These are phyloP conservation scores for Suillus decipiens DNA, from an alignment of 768 basidiomycete species.

Conservation along the genomic window DNA sequence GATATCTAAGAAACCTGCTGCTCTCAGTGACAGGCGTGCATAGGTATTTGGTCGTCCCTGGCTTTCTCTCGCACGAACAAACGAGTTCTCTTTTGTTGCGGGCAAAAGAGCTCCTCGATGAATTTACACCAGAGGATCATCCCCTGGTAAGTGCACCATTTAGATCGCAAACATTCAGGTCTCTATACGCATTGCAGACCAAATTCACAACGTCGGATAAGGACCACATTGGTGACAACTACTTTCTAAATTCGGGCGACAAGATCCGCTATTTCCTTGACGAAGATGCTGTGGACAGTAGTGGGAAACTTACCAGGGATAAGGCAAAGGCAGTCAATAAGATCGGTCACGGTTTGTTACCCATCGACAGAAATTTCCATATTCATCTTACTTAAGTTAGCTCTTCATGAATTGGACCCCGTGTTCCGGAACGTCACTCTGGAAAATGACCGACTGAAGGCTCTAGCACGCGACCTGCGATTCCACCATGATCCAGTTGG, in stretches of 20 bases:
- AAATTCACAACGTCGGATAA: slow-evolving; percentile 81
- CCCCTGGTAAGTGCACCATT: slow-evolving; percentile 60
- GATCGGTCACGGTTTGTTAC: slow-evolving; percentile 81
- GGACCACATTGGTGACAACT: slow-evolving; percentile 86
- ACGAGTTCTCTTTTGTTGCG: slow-evolving; percentile 62
- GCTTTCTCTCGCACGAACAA: slow-evolving; percentile 65
- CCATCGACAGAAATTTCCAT: neutral
- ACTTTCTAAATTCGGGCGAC: slow-evolving; percentile 90
- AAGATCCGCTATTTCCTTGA: slow-evolving; percentile 97
- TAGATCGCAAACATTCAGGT: neutral
- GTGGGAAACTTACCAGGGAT: slow-evolving; percentile 69
- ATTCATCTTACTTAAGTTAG: slow-evolving; percentile 44
- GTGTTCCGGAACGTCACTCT: slow-evolving; percentile 78
- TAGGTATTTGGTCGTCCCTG: slow-evolving; percentile 80
- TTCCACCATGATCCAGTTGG: slow-evolving; percentile 82
- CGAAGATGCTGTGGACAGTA: slow-evolving; percentile 72
- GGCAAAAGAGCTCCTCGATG: slow-evolving; percentile 74
- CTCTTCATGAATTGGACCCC: slow-evolving; percentile 83
- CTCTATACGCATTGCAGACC: slow-evolving; percentile 51
- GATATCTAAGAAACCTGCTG: neutral
- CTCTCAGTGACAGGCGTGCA: neutral
- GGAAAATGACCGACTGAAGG: slow-evolving; percentile 69
- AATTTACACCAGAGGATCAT: slow-evolving; percentile 77
- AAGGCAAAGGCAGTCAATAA: slow-evolving; percentile 90
- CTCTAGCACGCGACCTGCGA: slow-evolving; percentile 69